phyloP scores from a whole-genome alignment of 2,329 filamentous ascomycete genomes.

The Orbilia javanica region DNA sequence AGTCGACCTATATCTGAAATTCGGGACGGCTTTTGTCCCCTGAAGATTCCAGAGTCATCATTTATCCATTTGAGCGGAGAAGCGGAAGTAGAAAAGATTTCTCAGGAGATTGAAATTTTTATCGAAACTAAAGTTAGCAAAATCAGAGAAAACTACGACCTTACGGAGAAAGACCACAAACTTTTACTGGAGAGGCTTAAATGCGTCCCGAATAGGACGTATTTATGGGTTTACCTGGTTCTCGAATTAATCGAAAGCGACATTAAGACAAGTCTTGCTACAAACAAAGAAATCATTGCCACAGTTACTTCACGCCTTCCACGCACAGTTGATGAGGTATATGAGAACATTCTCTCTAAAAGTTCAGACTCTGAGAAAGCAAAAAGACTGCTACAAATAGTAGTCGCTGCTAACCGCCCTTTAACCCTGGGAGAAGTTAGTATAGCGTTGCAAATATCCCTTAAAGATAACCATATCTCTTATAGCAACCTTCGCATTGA shows the following conservation, averaged over 20 bases:
- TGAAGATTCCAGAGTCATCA: conserved; percentile 34
- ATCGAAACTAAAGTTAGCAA: conserved; percentile 63
- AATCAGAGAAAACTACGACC: conserved; percentile 58
- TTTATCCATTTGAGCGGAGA: conserved; percentile 65
- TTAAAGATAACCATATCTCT: conserved; percentile 42
- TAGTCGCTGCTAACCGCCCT: conserved; percentile 64
- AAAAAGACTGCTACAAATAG: conserved; percentile 64
- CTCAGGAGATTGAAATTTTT: conserved; percentile 64
- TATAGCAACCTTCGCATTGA: not conserved
- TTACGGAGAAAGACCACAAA: conserved; percentile 45
- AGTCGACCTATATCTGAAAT: conserved; percentile 64
- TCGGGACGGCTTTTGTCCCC: conserved; percentile 23
- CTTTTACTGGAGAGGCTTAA: conserved; percentile 59
- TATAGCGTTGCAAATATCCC: conserved; percentile 60
- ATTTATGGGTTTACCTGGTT: conserved; percentile 65
- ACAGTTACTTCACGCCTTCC: conserved; percentile 61
- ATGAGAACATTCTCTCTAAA: conserved; percentile 64
- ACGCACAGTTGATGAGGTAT: conserved; percentile 63
- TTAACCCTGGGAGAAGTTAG: conserved; percentile 64
- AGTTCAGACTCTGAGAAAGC: conserved; percentile 62
- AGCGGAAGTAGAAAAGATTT: conserved; percentile 64
- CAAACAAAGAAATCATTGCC: conserved; percentile 54
- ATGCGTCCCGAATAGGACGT: conserved; percentile 62
- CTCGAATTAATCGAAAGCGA: conserved; percentile 62
- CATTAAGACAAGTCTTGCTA: conserved; percentile 57